phyloP scores from a whole-genome alignment of 495 filamentous ascomycete genomes.

The Staphylotrichum tortipilum region DNA sequence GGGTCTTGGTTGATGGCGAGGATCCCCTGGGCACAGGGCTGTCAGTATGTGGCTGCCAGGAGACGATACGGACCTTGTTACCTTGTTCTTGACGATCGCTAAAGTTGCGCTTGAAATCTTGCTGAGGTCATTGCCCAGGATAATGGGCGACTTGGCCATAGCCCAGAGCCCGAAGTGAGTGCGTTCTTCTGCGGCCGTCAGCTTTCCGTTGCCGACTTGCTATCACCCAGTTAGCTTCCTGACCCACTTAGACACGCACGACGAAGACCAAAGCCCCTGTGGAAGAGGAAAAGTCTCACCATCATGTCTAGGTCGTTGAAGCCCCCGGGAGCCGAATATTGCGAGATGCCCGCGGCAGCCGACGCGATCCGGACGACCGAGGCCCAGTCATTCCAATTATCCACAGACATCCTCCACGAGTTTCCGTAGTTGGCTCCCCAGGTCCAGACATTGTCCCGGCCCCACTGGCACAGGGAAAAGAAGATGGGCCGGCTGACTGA shows the following conservation, averaged over 20 bases:
- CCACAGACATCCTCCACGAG: not conserved
- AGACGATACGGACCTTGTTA: too few species aligned
- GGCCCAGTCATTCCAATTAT: not conserved
- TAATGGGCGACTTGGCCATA: not conserved
- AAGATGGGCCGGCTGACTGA: not conserved
- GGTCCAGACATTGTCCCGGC: not conserved
- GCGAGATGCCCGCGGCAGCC: too few species aligned
- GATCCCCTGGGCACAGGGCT: not conserved
- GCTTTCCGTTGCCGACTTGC: not conserved
- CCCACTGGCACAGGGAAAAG: not conserved
- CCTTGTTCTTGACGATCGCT: not conserved
- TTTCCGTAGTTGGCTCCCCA: not conserved
- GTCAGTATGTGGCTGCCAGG: too few species aligned
- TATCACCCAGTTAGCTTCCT: too few species aligned
- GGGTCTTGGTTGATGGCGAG: not conserved
- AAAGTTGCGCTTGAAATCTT: not conserved
- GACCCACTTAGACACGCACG: too few species aligned
- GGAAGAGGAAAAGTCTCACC: too few species aligned
- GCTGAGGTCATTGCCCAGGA: not conserved
- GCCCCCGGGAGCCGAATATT: not conserved
- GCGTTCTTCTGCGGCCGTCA: not conserved
- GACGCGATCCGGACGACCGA: too few species aligned
- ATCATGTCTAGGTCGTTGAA: not conserved
- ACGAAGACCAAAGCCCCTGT: too few species aligned
- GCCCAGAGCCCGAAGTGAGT: not conserved